Percentiles rank a stretch among this genome's conserved stretches.
Evolutionary conservation across 176 grass and related monocot species (phyloP).

Genomic region (Urochloa ruziziensis): DNA sequence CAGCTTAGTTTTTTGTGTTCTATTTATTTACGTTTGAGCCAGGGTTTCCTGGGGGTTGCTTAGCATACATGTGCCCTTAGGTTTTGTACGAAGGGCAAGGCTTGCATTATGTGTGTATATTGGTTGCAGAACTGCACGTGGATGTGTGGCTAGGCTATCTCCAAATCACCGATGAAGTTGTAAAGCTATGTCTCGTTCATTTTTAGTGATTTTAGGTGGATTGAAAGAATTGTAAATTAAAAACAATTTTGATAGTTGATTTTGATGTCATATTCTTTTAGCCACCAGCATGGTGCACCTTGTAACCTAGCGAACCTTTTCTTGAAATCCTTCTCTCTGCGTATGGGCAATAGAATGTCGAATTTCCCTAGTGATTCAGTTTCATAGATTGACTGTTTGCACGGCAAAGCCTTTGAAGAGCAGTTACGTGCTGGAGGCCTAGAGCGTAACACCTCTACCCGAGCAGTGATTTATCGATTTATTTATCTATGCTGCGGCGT

Average conservation of each 20-base stretch:
- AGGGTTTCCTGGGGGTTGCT: constrained; percentile 32
- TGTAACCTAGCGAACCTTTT: neutral
- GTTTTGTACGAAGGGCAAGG: constrained; percentile 42
- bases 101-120: constrained; percentile 43
- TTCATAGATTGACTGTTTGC: neutral
- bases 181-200: constrained; percentile 23
- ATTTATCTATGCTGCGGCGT: neutral
- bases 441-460: too few relatives aligned
- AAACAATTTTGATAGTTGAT: constrained; percentile 46
- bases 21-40: constrained; percentile 7
- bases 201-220: constrained; percentile 47
- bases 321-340: neutral
- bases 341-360: neutral
- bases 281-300: neutral
- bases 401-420: neutral
- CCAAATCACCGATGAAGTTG: constrained; percentile 3
- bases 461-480: neutral
- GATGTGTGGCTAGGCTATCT: constrained; percentile 25
- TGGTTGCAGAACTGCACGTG: neutral
- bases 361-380: neutral
- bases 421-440: neutral
- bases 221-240: constrained; percentile 48
- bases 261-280: neutral
- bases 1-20: constrained; percentile 22
- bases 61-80: constrained; percentile 38